These are phyloP conservation scores for Pulveroboletus sp. DNA, from an alignment of 768 basidiomycete genomes.

Conservation along the genomic window DNA sequence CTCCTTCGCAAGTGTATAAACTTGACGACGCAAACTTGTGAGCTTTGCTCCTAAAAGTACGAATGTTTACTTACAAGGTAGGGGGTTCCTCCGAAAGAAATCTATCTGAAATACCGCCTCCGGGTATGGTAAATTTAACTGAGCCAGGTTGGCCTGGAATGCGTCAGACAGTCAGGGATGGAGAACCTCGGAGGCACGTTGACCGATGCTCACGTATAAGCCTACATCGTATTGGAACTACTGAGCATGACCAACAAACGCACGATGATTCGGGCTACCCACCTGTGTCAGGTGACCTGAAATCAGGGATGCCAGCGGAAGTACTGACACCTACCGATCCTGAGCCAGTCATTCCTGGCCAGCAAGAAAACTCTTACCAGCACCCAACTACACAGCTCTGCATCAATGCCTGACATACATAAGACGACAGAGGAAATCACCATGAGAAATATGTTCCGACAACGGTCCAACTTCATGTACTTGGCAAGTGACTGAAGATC, in stretches of 20 bases:
- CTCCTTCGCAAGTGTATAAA: constrained; percentile 90
- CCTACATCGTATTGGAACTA: constrained; percentile 4
- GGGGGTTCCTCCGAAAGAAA: constrained; percentile 76
- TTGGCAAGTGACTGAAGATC: constrained; percentile 49
- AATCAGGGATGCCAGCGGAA: constrained; percentile 84
- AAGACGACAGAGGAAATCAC: constrained; percentile 32
- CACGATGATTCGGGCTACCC: constrained; percentile 14
- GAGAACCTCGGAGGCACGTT: not conserved
- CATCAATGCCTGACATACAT: constrained; percentile 3
- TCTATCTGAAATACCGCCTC: constrained; percentile 94
- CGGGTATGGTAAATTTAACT: constrained; percentile 80
- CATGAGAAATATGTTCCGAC: constrained; percentile 71
- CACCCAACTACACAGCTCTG: constrained; percentile 49
- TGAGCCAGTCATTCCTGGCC: not conserved
- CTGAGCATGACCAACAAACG: not conserved
- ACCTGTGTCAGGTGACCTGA: constrained; percentile 83
- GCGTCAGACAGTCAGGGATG: not conserved
- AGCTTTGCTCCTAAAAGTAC: not conserved
- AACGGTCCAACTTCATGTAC: constrained; percentile 64
- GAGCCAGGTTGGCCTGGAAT: constrained; percentile 66
- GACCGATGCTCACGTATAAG: constrained; percentile 26
- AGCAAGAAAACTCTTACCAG: constrained; percentile 41
- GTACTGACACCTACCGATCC: constrained; percentile 59
- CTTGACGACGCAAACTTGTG: constrained; percentile 30
- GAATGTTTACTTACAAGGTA: constrained; percentile 55